Base-by-base conservation (phyloP, 2,329 filamentous ascomycete genomes). In the Stachybotrys elegans region DNA sequence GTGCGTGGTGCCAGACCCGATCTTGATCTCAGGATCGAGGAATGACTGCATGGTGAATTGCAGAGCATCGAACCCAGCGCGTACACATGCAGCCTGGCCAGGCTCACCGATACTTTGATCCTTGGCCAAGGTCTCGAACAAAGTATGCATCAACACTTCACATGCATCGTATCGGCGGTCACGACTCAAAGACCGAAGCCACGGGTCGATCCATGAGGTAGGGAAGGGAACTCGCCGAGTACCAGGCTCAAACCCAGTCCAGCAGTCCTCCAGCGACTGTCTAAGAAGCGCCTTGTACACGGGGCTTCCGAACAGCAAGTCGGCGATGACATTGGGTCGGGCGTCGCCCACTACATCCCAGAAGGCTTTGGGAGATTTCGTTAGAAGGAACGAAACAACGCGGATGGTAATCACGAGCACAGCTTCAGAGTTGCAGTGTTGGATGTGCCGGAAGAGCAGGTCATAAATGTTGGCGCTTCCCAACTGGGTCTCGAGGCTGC, bases 341-440 rank as follows among this genome's bases (percentile, higher is more conserved):
- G 92, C 88, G 22, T 88, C 80, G 41, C 86, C 84, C 67, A 95
- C 84, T 2, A 89, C 84, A 55, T 89, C 85, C 92, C 92, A 96
- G 55, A 96, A 93, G 36, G 87, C 86, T 43, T 78, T 78, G 0
- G 89, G 78, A 0, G 88, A 85, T 54, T 87, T 90, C 51, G 83
- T 78, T 42, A 96, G 71, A 14, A 96, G 75, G 12, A 72, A 72
- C 36, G 79, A 80, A 48, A 95, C 77, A 2, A 84, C 81, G 44
- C 82, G 79, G 37, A 95, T 73, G 14, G 93, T 72, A 46, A 83
- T 76, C 12, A 82, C 72, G 46, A 95, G 72, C 19, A 86, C 79
- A 3, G 71, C 68, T 44, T 76, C 74, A 13, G 72, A 72, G 34
- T 69, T 66, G 44, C 75, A 72, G 32, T 51, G 58, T 36, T 69